Percentiles rank a stretch among this genome's conserved stretches.
These are phyloP conservation scores for Trifolium fragiferum DNA, from an alignment of 306 rosid genomes.

Conservation along the genomic window DNA sequence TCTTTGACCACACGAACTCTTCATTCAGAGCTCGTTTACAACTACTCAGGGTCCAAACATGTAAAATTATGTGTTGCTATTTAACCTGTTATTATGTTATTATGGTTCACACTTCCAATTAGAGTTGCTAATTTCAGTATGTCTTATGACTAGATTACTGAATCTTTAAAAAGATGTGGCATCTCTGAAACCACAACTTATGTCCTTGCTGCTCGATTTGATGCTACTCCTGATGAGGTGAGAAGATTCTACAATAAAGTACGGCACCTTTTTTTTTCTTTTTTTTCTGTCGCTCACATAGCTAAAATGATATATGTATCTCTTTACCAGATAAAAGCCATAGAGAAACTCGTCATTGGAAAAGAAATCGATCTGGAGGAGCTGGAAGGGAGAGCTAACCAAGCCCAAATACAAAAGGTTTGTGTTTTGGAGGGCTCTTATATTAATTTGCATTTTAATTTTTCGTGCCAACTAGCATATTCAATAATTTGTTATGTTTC, in stretches of 20 bases:
- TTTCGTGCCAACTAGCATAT: constrained; percentile 28
- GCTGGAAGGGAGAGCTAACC: constrained; percentile 73
- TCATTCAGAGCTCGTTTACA: constrained; percentile 96
- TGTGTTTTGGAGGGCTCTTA: constrained; percentile 4
- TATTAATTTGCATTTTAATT: constrained; percentile 5
- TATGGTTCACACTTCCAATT: constrained; percentile 21
- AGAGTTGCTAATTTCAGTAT: constrained; percentile 40
- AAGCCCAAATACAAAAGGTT: constrained; percentile 82
- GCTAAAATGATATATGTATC: background rate
- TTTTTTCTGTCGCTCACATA: background rate
- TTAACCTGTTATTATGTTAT: constrained; percentile 7
- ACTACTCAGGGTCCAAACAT: constrained; percentile 91
- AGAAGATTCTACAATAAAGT: constrained; percentile 35
- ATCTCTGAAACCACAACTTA: constrained; percentile 74
- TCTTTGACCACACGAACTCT: constrained; percentile 85
- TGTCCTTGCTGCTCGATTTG: constrained; percentile 79
- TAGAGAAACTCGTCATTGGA: constrained; percentile 74
- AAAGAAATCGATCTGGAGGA: constrained; percentile 74
- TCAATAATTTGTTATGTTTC: constrained; percentile 44
- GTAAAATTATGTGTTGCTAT: constrained; percentile 47
- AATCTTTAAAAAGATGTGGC: constrained; percentile 89
- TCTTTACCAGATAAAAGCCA: constrained; percentile 56
- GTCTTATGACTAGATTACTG: constrained; percentile 69
- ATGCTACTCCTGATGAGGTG: constrained; percentile 75
- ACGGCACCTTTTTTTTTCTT: background rate